A percentile compares a stretch with the other conserved stretches of the same genome.
These are phyloP conservation scores for Sinapis alba DNA, from an alignment of 441 rosid species.

Conservation along the genomic window DNA sequence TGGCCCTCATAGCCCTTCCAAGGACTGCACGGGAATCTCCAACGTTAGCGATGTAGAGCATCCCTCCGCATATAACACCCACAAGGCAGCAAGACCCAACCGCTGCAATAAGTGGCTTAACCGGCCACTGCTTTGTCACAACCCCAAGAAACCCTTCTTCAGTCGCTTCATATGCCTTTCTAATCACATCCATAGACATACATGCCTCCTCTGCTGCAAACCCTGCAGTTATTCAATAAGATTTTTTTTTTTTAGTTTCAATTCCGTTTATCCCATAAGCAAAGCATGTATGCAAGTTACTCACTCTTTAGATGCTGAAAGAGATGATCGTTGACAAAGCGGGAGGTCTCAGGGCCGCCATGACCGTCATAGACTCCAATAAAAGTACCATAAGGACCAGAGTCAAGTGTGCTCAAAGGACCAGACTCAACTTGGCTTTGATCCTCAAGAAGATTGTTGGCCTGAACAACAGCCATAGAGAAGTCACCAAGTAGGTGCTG, in stretches of 20 bases:
- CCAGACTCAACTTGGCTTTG: slow-evolving; percentile 68
- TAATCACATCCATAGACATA: slow-evolving; percentile 54
- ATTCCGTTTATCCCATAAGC: neutral
- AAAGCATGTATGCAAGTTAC: neutral
- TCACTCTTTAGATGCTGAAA: slow-evolving; percentile 61
- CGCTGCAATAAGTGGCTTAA: slow-evolving; percentile 63
- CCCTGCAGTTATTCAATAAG: slow-evolving; percentile 37
- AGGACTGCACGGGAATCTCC: slow-evolving; percentile 64
- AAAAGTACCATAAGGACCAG: slow-evolving; percentile 60
- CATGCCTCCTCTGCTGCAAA: slow-evolving; percentile 49
- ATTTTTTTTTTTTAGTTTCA: slow-evolving; percentile 1
- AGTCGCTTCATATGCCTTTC: slow-evolving; percentile 58
- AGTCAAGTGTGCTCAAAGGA: slow-evolving; percentile 51
- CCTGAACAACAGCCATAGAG: slow-evolving; percentile 65
- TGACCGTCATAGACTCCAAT: slow-evolving; percentile 62
- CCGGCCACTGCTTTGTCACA: slow-evolving; percentile 61
- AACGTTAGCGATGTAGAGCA: slow-evolving; percentile 54
- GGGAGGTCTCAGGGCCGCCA: slow-evolving; percentile 64
- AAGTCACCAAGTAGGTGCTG: slow-evolving; percentile 56
- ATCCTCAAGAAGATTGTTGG: slow-evolving; percentile 62
- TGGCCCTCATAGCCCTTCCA: slow-evolving; percentile 53
- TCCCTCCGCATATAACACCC: slow-evolving; percentile 56
- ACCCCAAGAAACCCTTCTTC: slow-evolving; percentile 59
- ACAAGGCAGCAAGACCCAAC: slow-evolving; percentile 64
- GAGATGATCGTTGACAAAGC: slow-evolving; percentile 54